Percentiles rank a stretch among this genome's conserved stretches.
Conservation (phyloP, 2,329 filamentous ascomycete species). For the Chrysosphaeria jannelii region DNA sequence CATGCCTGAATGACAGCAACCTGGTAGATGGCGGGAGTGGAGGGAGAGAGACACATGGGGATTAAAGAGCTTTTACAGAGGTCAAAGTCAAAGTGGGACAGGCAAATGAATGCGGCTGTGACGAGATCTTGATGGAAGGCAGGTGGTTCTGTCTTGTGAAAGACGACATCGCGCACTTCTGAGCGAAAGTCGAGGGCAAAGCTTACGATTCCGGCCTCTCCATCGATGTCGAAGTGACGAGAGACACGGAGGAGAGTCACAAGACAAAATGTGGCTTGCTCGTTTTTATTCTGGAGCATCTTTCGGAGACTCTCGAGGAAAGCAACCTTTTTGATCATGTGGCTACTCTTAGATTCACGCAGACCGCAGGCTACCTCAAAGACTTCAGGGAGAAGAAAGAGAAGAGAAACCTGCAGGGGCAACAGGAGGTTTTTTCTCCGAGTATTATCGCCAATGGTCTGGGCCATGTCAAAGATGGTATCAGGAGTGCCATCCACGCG, state of each 20-base stretch:
- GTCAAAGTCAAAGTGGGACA: slow-evolving; percentile 29
- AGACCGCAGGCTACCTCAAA: slow-evolving; percentile 40
- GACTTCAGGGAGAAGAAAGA: slow-evolving; percentile 35
- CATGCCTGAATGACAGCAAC: slow-evolving; percentile 30
- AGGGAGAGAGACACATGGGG: slow-evolving; percentile 23
- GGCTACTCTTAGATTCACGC: slow-evolving; percentile 28
- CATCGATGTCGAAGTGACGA: slow-evolving; percentile 30
- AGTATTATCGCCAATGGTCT: slow-evolving; percentile 26
- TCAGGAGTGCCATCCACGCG: slow-evolving; percentile 34
- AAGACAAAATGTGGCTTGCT: slow-evolving; percentile 34
- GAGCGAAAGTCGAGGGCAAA: slow-evolving; percentile 41
- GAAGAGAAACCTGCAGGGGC: slow-evolving; percentile 29
- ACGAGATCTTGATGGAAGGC: slow-evolving; percentile 32
- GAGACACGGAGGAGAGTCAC: slow-evolving; percentile 30
- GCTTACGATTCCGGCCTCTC: slow-evolving; percentile 27
- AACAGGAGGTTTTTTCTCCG: slow-evolving; percentile 24
- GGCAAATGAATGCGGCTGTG: slow-evolving; percentile 33
- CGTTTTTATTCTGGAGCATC: slow-evolving; percentile 29
- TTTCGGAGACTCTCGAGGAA: slow-evolving; percentile 34
- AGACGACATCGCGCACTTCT: slow-evolving; percentile 34
- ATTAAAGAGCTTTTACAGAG: slow-evolving; percentile 24
- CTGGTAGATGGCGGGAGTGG: slow-evolving; percentile 27
- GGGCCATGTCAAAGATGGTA: slow-evolving; percentile 38
- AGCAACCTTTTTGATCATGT: slow-evolving; percentile 32
- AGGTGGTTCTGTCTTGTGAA: slow-evolving; percentile 18